Conservation (phyloP, 106 monocot species). For the Acanthochlamys bracteata region DNA sequence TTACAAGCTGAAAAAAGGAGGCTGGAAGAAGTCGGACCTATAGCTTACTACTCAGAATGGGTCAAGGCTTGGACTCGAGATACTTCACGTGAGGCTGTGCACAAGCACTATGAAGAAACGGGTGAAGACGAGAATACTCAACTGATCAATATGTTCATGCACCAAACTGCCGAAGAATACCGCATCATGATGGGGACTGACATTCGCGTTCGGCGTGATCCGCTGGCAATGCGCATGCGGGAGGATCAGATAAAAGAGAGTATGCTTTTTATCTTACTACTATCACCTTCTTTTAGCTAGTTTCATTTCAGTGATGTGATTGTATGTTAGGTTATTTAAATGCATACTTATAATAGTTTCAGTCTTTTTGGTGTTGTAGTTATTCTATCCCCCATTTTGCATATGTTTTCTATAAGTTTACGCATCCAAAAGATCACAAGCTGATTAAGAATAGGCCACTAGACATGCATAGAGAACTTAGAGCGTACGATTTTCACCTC, state of each 20-base stretch:
- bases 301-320: neutral
- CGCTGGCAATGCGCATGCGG: constrained; percentile 83
- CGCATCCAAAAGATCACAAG: too few species aligned
- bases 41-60: constrained; percentile 97
- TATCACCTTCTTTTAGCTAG: neutral
- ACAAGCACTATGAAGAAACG: constrained; percentile 83
- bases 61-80: constrained; percentile 82
- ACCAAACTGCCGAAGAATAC: constrained; percentile 91
- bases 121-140: constrained; percentile 90
- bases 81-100: constrained; percentile 78
- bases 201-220: constrained; percentile 69
- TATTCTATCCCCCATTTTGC: too few species aligned
- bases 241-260: constrained; percentile 97
- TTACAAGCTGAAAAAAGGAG: constrained; percentile 60
- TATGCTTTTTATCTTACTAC: constrained; percentile 16
- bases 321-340: neutral
- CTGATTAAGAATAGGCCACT: too few species aligned
- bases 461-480: too few species aligned
- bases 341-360: neutral
- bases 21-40: constrained; percentile 78
- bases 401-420: too few species aligned
- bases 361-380: too few species aligned
- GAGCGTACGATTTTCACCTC: too few species aligned
- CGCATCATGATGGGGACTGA: constrained; percentile 99
- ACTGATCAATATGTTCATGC: constrained; percentile 78